Base-by-base conservation (phyloP, 345 rosid genomes). In the Boechera stricta region DNA sequence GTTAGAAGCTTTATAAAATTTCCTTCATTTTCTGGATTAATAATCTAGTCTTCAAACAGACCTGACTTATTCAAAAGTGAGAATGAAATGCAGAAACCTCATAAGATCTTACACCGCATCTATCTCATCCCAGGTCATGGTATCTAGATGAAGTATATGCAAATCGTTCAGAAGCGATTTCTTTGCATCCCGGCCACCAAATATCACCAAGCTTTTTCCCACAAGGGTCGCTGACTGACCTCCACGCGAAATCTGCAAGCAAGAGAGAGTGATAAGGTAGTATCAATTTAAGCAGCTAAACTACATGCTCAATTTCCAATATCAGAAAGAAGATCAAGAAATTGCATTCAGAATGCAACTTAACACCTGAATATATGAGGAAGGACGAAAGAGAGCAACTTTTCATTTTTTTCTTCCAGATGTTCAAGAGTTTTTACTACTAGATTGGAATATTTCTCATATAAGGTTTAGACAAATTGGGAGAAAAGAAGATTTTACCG, bases 101-200 rank as follows among this genome's bases (percentile, higher is more conserved):
- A 60, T 51, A 61, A 54, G 28, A 84, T 78, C 97, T 89, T 90
- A 94, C 97, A 83, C 64, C 29, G 87, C 87, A 82, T 94, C 96
- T 74, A 90, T 84, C 83, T 88, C 98, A 90, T 89, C 91, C 98
- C 98, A 94, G 54, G 98, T 94, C 98, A 94, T 76, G 80, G 89
- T 86, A 74, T 92, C 97, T 35, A 94, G 90, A 78, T 94, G 91
- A 83, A 94, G 98, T 77, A 94, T 79, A 81, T 90, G 88, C 74
- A 94, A 76, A 88, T 94, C 98, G 78, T 92, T 90, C 85, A 94
- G 82, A n/a, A 88, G 86, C 10, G 91, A 80, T 79, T 89, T 87
- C 57, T 85, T 92, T 66, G 90, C 88, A 81, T 92, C 95, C 81
- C 92, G 91, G 73, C 98, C 98, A 48, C 98, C 98, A 85, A 92